Evolutionary conservation across 257 asterid species (phyloP).

Genomic region (Cynanchum wilfordii): DNA sequence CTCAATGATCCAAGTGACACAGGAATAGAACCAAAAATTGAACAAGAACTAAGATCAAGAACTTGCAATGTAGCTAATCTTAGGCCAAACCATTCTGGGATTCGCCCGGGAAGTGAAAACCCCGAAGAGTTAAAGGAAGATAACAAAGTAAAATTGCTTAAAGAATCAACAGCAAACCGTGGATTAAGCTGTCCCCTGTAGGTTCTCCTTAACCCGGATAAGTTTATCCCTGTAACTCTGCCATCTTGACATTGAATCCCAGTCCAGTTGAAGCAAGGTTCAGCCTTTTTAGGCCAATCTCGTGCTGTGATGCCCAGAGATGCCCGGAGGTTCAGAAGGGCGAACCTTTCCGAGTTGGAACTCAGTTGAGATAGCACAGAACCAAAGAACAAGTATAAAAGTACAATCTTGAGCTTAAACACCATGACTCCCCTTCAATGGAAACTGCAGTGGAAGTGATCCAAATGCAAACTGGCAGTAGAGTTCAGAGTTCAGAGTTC

Average conservation of each 20-base stretch:
- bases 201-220: slow-evolving; percentile 48
- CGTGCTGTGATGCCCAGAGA: slow-evolving; percentile 57
- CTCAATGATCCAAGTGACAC: slow-evolving; percentile 41
- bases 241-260: slow-evolving; percentile 57
- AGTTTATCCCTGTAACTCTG: slow-evolving; percentile 33
- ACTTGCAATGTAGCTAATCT: slow-evolving; percentile 36
- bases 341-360: slow-evolving; percentile 41
- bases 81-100: slow-evolving; percentile 65
- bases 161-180: slow-evolving; percentile 48
- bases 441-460: slow-evolving; percentile 5
- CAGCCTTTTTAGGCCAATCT: slow-evolving; percentile 50
- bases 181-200: slow-evolving; percentile 33
- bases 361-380: slow-evolving; percentile 13
- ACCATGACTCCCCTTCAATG: slow-evolving; percentile 13
- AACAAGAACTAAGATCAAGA: slow-evolving; percentile 69
- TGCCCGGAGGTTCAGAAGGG: slow-evolving; percentile 51
- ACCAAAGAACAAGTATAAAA: slow-evolving; percentile 12
- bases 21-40: slow-evolving; percentile 59
- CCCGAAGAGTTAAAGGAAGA: slow-evolving; percentile 53
- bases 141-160: slow-evolving; percentile 33
- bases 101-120: slow-evolving; percentile 49
- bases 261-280: slow-evolving; percentile 67
- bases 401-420: slow-evolving; percentile 8
- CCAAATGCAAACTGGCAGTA: background rate
- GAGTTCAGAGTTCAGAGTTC: background rate